Base-by-base conservation (phyloP, 768 basidiomycete species). In the Chalciporus chontae region DNA sequence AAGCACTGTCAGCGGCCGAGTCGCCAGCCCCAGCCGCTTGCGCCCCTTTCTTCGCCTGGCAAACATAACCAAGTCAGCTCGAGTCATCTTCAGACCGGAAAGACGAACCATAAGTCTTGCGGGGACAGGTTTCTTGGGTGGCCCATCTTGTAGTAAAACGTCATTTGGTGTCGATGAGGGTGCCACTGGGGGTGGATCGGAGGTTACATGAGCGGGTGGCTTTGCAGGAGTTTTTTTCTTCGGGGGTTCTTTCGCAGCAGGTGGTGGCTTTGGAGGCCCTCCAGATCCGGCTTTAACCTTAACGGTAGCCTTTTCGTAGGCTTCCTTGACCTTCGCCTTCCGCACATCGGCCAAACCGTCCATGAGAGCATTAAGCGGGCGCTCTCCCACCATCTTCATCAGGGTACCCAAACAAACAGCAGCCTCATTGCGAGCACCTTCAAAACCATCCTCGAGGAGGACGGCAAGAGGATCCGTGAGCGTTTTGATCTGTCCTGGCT, bases 361-460 rank as follows among this genome's bases (percentile, higher is more conserved):
- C 74, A 95, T 78, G 7, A 89, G 73, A 1, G 90, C 90, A 62
- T 87, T 93, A 40, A 99, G 77, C 15, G 87, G 85, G 24, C 95
- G 77, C 64, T 98, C 95, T 18, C 96, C 96, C 10, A 98, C 80
- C 79, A 98, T 94, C 75, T 90, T 97, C 89, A 94, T 94, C 57
- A 98, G 70, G 0, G 83, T 85, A 15, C 95, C 96, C 29, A 99
- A 74, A 58, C 85, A 88, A 34, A 78, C 78, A 0, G 94, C 94
- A n/a, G 94, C 90, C 56, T 94, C 89, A 49, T 85, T 86, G 39
- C 96, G 80, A 21, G 94, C 91, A 26, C 88, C 88, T 64, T 91
- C 95, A 54, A 82, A 85, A 10, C 88, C 79, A 63, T 99, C 96
- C 67, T 93, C 94, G 11, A 97, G 76, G 8, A 94, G 76, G 5